Evolutionary conservation across 2,329 filamentous ascomycete species (phyloP).

Genomic region (Incumbomyces delicatus): DNA sequence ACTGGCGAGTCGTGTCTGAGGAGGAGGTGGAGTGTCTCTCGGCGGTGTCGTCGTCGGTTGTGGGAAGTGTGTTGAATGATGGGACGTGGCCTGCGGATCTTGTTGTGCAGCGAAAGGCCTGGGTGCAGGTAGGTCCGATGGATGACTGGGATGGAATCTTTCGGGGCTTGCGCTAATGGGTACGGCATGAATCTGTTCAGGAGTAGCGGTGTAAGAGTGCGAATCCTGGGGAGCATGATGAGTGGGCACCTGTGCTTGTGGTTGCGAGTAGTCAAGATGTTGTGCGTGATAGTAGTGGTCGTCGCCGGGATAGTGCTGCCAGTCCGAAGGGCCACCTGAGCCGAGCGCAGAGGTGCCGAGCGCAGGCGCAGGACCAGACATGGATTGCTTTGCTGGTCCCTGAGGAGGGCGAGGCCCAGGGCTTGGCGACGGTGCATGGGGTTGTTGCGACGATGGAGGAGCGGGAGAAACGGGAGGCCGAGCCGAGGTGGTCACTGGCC

Average conservation of each 20-base stretch:
- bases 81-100: neutral
- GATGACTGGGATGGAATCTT: neutral
- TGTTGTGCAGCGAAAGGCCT: neutral
- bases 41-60: neutral
- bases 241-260: no score
- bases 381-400: constrained; percentile 1
- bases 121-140: neutral
- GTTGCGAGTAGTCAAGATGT: neutral
- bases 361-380: neutral
- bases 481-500: constrained; percentile 6
- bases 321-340: constrained; percentile 36
- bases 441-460: constrained; percentile 8
- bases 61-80: neutral
- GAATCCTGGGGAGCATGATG: neutral
- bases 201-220: neutral
- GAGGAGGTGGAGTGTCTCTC: neutral
- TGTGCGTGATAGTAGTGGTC: neutral
- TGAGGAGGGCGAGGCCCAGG: constrained; percentile 11
- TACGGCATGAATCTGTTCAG: constrained; percentile 3
- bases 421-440: constrained; percentile 19
- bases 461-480: constrained; percentile 1
- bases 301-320: constrained; percentile 30
- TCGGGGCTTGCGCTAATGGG: constrained; percentile 10
- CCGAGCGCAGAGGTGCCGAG: constrained; percentile 30
- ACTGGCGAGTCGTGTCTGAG: neutral